Evolutionary conservation across 176 grass and related monocot species (phyloP), one percentile per base, ranked within the genome.

Genomic region (Avena sativa): DNA sequence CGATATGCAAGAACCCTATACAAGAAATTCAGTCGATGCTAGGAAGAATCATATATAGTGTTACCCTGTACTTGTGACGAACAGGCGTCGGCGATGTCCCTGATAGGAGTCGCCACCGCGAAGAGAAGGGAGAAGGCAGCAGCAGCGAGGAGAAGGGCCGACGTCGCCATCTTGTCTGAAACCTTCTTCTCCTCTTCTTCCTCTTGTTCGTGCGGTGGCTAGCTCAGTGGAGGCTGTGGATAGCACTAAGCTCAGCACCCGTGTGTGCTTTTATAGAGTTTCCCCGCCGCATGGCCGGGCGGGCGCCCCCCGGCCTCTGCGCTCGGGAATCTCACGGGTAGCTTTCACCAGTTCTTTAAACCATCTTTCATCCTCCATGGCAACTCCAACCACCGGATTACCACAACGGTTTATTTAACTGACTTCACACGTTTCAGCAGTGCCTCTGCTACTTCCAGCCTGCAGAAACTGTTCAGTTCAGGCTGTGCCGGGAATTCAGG

Each of bases 71-170:
- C 73, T 77, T 88, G 43, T 4, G 90, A 91, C 55, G 86, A 86
- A 86, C 90, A 91, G 4, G 86, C 82, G 69, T 88, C 86, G 5
- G 86, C 57, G 90, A 88, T 55, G 71, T 88, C 90, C 71, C 90
- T 88, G 78, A 82, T 73, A 36, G 90, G 83, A 57, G 90, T 85
- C 62, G 78, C 90, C 82, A 57, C 86, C 7, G 82, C 78, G 78
- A 91, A 85, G 65, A 91, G 86, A 63, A 91, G 78, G 17, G 86
- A 88, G 86, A 91, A 81, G 17, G 86, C 90, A 13, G 86, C 90
- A 38, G 86, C 90, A 16, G 32, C 32, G 32, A 79, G 15, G 25
- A 91, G 86, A 3, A 69, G 71, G 12, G 84, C 16, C 71, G 21
- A 6, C 65, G 60, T 16, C 72, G 71, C 90, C 90, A 91, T 91